Evolutionary conservation across 257 asterid species (phyloP), one percentile per base, ranked within the genome.

Genomic region (Jacaranda copaia): DNA sequence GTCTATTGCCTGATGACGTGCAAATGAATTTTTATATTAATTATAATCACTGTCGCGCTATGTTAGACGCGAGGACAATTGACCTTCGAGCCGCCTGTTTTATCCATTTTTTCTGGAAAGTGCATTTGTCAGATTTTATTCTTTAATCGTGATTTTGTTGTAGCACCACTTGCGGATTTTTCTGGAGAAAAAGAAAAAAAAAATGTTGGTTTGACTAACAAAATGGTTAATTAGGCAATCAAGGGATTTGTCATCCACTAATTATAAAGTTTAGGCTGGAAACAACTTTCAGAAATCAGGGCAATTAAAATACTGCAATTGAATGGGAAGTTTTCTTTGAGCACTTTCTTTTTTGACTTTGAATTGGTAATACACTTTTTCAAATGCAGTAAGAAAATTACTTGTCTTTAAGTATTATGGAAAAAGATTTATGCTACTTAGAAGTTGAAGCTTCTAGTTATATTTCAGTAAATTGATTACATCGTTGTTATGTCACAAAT

Each of bases 51-150:
- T 45, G 46, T 45, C 8, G 8, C 6, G 19, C n/a, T 35, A 13
- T 25, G 39, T 0, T 43, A 32, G 15, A 25, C 18, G 10, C 51
- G 16, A 51, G 7, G 18, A 60, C 18, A 60, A 60, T 40, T 25
- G 20, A 60, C 39, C 46, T 1, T 48, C 35, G 16, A 56, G 51
- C 68, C n/a, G 36, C 25, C 36, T 4, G 53, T 16, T 64, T 25
- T 25, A 19, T 15, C 61, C 43, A 43, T 7, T 13, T n/a, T 72
- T 57, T 68, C 80, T 76, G 68, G 75, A 76, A 57, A 45, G 58
- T 11, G 69, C 65, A 13, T 57, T 40, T 45, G 36, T 43, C 8
- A 45, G 12, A 42, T 45, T 25, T 68, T 14, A 57, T 45, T 68
- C 20, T 76, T 61, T 10, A 42, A 32, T 67, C 25, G 65, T 49